phyloP scores from a whole-genome alignment of 345 rosid genomes.

The Eucalyptus lansdowneana region DNA sequence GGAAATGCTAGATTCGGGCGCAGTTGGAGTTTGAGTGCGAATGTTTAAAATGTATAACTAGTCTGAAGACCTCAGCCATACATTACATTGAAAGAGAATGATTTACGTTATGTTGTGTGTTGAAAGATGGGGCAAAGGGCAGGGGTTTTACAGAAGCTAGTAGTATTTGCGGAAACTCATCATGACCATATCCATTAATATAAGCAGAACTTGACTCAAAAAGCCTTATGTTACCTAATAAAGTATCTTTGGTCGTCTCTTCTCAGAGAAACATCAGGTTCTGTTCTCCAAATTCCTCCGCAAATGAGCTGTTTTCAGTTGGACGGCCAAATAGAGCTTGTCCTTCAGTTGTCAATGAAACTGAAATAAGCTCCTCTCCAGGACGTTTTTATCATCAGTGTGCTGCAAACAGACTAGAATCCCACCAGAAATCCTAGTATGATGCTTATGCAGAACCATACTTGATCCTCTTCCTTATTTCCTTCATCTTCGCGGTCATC shows the following conservation, averaged over 20 bases:
- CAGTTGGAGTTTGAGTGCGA: not conserved
- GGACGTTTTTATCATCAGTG: not conserved
- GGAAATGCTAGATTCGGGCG: not conserved
- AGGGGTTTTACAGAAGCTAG: not conserved
- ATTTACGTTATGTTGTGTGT: not conserved
- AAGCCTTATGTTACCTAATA: not conserved
- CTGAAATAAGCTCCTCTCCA: slow-evolving; percentile 9
- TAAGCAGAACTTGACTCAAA: not conserved
- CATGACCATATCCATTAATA: not conserved
- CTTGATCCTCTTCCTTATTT: not conserved
- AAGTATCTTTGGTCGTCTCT: not conserved
- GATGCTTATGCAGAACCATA: slow-evolving; percentile 2
- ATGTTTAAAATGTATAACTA: not conserved
- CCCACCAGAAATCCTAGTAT: slow-evolving; percentile 10
- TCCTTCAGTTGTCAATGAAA: slow-evolving; percentile 1
- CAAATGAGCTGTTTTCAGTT: not conserved
- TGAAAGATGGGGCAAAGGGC: not conserved
- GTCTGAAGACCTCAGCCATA: not conserved
- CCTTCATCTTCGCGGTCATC: not conserved
- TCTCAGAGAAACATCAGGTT: not conserved
- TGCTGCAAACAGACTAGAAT: not conserved
- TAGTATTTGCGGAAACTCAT: not conserved
- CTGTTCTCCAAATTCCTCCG: not conserved
- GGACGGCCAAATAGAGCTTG: not conserved
- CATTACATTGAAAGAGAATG: not conserved